These are phyloP conservation scores for Aureobasidium pullulans DNA, from an alignment of 2,329 filamentous ascomycete species.

Conservation along the genomic window DNA sequence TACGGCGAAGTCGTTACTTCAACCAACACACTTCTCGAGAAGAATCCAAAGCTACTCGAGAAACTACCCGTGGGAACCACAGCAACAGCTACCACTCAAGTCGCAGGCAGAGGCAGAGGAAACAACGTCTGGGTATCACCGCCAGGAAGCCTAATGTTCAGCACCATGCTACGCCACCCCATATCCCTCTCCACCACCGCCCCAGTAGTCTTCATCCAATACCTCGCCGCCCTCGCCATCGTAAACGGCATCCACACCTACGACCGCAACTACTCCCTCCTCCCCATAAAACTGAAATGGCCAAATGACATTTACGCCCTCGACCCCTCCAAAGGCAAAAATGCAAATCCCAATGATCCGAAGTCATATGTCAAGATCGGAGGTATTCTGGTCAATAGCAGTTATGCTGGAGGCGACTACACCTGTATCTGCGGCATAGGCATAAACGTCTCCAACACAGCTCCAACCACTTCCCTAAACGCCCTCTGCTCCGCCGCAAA, in stretches of 20 bases:
- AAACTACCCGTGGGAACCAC: conserved; percentile 81
- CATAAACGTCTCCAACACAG: conserved; percentile 74
- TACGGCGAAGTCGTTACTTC: conserved; percentile 92
- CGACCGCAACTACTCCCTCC: conserved; percentile 60
- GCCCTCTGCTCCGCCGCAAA: conserved; percentile 50
- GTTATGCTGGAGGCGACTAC: conserved; percentile 71
- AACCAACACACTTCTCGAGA: conserved; percentile 88
- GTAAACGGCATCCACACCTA: conserved; percentile 78
- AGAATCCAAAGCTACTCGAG: conserved; percentile 74
- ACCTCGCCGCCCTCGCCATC: conserved; percentile 80
- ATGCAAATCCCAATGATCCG: conserved; percentile 30
- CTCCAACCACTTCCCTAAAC: conserved; percentile 81
- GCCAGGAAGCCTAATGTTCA: conserved; percentile 78
- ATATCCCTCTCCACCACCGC: conserved; percentile 62
- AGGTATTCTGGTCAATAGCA: conserved; percentile 85
- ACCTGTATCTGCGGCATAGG: conserved; percentile 77
- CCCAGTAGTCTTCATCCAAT: conserved; percentile 89
- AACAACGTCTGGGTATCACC: conserved; percentile 94
- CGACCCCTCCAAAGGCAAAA: conserved; percentile 20
- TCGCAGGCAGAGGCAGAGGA: conserved; percentile 81
- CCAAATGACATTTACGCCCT: conserved; percentile 73
- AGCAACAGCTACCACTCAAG: conserved; percentile 74
- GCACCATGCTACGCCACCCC: conserved; percentile 77
- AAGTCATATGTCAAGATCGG: conserved; percentile 84
- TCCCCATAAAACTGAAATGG: conserved; percentile 90